A percentile compares a stretch with the other conserved stretches of the same genome.
phyloP scores from a whole-genome alignment of 345 rosid genomes.

The Barbarea vulgaris region DNA sequence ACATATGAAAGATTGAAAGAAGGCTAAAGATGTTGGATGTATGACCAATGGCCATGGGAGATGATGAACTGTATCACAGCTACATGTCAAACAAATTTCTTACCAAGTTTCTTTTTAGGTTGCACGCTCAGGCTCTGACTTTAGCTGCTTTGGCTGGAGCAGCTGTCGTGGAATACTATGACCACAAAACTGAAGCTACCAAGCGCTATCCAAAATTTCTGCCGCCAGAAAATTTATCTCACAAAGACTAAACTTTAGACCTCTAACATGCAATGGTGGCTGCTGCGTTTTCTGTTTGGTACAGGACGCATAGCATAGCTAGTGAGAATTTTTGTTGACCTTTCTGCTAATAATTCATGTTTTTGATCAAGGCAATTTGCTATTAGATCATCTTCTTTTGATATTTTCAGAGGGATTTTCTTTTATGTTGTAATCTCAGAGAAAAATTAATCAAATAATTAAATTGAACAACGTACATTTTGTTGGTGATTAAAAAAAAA shows the following conservation, averaged over 20 bases:
- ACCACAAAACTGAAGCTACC: constrained; percentile 49
- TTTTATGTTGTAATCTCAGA: background rate
- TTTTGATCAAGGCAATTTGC: background rate
- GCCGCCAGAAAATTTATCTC: constrained; percentile 45
- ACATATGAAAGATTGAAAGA: constrained; percentile 2
- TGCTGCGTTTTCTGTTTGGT: background rate
- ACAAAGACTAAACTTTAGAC: constrained; percentile 47
- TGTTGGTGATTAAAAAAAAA: background rate
- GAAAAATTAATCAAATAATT: background rate
- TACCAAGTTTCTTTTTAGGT: constrained; percentile 44
- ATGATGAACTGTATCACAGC: background rate
- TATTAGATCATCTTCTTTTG: background rate
- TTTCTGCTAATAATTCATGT: background rate
- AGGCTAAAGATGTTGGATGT: background rate
- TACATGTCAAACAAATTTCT: background rate
- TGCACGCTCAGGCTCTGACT: constrained; percentile 85
- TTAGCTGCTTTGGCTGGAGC: constrained; percentile 86
- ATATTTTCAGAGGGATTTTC: background rate
- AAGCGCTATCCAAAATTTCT: constrained; percentile 50
- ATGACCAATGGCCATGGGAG: background rate
- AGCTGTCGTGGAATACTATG: constrained; percentile 73
- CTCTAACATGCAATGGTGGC: constrained; percentile 5
- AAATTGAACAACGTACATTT: background rate
- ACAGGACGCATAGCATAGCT: background rate
- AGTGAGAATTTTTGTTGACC: background rate